A percentile compares a stretch with the other conserved stretches of the same genome.
phyloP scores from a whole-genome alignment of 768 basidiomycete genomes.

The Russula vinacea region DNA sequence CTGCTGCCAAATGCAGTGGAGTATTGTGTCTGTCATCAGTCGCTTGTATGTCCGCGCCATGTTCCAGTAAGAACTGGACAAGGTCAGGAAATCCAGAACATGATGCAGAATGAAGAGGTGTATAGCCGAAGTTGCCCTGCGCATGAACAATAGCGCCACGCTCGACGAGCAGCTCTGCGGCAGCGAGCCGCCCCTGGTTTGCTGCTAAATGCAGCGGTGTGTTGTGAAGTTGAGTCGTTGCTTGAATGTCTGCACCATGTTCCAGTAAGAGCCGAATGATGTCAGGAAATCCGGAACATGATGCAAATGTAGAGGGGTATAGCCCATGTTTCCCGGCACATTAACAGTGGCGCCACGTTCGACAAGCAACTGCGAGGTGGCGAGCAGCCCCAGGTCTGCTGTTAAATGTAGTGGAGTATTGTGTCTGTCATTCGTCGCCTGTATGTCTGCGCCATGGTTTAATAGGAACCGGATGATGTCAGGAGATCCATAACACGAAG shows the following conservation, averaged over 20 bases:
- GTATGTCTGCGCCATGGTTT: background rate
- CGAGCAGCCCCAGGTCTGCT: background rate
- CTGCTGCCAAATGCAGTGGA: too few relatives aligned
- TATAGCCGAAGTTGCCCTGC: background rate
- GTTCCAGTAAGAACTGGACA: too few relatives aligned
- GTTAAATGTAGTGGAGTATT: background rate
- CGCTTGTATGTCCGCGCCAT: too few relatives aligned
- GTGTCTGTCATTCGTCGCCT: background rate
- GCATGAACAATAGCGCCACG: background rate
- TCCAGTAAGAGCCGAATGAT: background rate
- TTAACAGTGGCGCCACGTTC: background rate
- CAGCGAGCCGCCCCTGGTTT: background rate
- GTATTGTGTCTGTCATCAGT: too few relatives aligned
- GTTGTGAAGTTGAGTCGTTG: rapidly evolving
- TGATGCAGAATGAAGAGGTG: too few relatives aligned
- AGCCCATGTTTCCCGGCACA: too few relatives aligned
- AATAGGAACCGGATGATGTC: background rate
- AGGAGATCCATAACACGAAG: too few relatives aligned
- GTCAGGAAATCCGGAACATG: background rate
- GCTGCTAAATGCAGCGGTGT: background rate
- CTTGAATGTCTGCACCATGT: too few relatives aligned
- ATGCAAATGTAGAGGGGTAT: background rate
- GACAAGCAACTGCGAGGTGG: background rate
- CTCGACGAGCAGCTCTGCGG: background rate
- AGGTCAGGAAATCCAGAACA: too few relatives aligned